phyloP scores from a whole-genome alignment of 352 stramenopile species.

The Globisporangium cederbergense region DNA sequence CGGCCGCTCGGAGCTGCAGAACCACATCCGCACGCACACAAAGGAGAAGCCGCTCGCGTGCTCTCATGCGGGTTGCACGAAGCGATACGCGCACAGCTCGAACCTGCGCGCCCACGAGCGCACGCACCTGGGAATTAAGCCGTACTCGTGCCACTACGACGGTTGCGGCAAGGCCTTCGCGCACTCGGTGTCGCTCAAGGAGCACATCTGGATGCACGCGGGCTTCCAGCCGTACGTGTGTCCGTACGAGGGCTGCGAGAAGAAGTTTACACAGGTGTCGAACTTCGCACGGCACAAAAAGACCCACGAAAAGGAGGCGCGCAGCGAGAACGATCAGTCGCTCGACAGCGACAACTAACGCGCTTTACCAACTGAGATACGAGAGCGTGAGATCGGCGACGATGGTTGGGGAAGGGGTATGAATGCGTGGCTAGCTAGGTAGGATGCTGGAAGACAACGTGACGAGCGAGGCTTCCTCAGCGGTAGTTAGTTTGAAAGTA shows the following conservation, averaged over 20 bases:
- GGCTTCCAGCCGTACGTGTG: constrained; percentile 90
- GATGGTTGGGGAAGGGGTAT: neutral
- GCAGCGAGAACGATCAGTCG: constrained; percentile 38
- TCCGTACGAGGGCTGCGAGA: constrained; percentile 86
- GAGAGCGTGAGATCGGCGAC: neutral
- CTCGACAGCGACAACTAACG: constrained; percentile 44
- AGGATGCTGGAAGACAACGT: neutral
- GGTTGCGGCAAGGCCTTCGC: constrained; percentile 89
- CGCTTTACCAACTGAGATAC: too few species aligned
- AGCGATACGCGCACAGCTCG: constrained; percentile 88
- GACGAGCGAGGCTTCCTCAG: neutral
- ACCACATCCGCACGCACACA: constrained; percentile 89
- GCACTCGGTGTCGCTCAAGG: constrained; percentile 89
- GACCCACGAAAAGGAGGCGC: constrained; percentile 78
- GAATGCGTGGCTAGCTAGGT: neutral
- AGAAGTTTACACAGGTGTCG: constrained; percentile 88
- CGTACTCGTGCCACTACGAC: constrained; percentile 89
- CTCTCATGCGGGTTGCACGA: constrained; percentile 80
- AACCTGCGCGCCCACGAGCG: constrained; percentile 91
- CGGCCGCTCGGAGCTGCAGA: constrained; percentile 78
- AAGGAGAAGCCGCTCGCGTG: constrained; percentile 90
- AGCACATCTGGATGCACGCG: constrained; percentile 91
- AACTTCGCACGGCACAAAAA: constrained; percentile 88
- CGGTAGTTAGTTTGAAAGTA: neutral
- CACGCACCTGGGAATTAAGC: constrained; percentile 88